Percentiles rank a stretch among this genome's conserved stretches.
phyloP scores from a whole-genome alignment of 495 filamentous ascomycete genomes.

The Penicillium parvum region DNA sequence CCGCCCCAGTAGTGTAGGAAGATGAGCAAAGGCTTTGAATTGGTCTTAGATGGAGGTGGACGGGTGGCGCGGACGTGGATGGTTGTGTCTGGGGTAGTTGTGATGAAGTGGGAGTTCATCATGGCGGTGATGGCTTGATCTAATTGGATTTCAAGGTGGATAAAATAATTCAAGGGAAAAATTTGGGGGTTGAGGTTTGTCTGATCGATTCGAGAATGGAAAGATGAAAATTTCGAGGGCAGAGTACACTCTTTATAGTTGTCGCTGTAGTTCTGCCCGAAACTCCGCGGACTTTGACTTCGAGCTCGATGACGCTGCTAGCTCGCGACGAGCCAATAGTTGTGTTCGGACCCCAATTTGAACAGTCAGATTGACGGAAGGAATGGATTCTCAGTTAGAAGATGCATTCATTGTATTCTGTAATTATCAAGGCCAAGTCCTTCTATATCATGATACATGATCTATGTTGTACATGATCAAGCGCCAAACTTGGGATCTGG shows the following conservation, averaged over 20 bases:
- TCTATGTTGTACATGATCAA: neutral
- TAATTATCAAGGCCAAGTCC: too few relatives aligned
- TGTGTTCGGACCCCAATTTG: too few relatives aligned
- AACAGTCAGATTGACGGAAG: too few relatives aligned
- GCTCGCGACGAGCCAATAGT: too few relatives aligned
- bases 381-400: too few relatives aligned
- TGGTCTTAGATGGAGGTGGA: neutral
- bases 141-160: too few relatives aligned
- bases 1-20: constrained; percentile 47
- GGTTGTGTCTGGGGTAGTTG: neutral
- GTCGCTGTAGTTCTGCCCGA: neutral
- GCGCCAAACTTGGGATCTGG: constrained; percentile 4
- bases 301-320: too few relatives aligned
- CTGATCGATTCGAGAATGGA: neutral
- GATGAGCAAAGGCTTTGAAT: constrained; percentile 23
- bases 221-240: neutral
- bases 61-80: constrained; percentile 13
- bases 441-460: too few relatives aligned
- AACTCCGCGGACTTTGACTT: constrained; percentile 16
- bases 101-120: too few relatives aligned
- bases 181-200: neutral
- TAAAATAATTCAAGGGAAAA: neutral
- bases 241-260: neutral
- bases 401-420: too few relatives aligned
- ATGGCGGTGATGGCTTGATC: too few relatives aligned